Percentiles rank a stretch among this genome's conserved stretches.
phyloP scores from a whole-genome alignment of 2,329 filamentous ascomycete species.

The Stagonosporopsis cucurbitacearum region DNA sequence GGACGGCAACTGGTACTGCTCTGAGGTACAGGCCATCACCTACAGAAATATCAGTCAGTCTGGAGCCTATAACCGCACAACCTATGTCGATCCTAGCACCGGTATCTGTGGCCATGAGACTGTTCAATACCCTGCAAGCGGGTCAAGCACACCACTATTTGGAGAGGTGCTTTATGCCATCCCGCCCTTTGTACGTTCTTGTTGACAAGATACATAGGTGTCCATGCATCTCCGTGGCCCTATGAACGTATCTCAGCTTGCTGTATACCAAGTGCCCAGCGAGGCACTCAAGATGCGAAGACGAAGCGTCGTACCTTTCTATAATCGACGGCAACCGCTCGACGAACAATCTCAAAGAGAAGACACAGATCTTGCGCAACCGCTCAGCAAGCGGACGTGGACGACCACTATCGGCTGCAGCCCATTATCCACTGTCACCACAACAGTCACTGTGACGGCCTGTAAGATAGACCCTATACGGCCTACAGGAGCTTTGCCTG shows the following conservation, averaged over 20 bases:
- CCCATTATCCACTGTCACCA: constrained; percentile 15
- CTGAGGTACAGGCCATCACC: constrained; percentile 69
- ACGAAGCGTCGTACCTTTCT: constrained; percentile 28
- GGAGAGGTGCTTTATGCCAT: constrained; percentile 63
- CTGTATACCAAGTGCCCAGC: constrained; percentile 65
- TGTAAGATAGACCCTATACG: constrained; percentile 3
- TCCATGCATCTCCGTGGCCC: constrained; percentile 77
- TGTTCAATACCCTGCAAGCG: constrained; percentile 64
- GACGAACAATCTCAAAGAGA: background rate
- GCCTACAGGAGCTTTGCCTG: background rate
- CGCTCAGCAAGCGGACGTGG: constrained; percentile 9
- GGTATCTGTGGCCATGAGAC: constrained; percentile 61
- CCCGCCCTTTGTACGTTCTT: background rate
- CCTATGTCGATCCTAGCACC: constrained; percentile 62
- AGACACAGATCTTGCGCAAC: background rate
- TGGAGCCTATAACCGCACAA: constrained; percentile 71
- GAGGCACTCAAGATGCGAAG: constrained; percentile 25
- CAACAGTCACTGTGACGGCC: constrained; percentile 20
- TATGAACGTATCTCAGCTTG: constrained; percentile 69
- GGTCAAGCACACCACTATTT: constrained; percentile 70
- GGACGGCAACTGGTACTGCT: constrained; percentile 70
- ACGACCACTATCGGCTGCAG: constrained; percentile 14
- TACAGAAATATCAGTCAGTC: constrained; percentile 67
- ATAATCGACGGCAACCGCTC: constrained; percentile 21
- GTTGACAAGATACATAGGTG: constrained; percentile 58